These are phyloP conservation scores for Penicillium sp. DNA, from an alignment of 2,329 filamentous ascomycete species.

Conservation along the genomic window DNA sequence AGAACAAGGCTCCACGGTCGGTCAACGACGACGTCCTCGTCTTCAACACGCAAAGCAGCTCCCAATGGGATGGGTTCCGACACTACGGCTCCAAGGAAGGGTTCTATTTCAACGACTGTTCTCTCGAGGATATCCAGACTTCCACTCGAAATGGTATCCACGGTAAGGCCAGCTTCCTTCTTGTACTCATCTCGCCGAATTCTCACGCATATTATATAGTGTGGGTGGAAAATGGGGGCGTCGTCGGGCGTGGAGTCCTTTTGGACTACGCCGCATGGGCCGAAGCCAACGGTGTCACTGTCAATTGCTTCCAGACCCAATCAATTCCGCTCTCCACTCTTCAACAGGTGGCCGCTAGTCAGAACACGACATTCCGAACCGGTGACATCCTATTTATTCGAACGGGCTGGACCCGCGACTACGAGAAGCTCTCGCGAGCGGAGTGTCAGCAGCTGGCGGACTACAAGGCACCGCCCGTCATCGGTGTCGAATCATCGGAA, in stretches of 20 bases:
- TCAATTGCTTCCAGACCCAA: slow-evolving; percentile 41
- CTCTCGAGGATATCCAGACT: slow-evolving; percentile 37
- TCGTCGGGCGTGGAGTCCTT: slow-evolving; percentile 48
- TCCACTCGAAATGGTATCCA: slow-evolving; percentile 43
- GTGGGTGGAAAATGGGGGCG: slow-evolving; percentile 38
- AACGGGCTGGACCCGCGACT: slow-evolving; percentile 49
- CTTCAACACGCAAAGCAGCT: slow-evolving; percentile 56
- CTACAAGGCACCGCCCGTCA: slow-evolving; percentile 27
- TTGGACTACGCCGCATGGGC: slow-evolving; percentile 47
- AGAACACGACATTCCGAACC: slow-evolving; percentile 42
- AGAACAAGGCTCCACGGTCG: slow-evolving; percentile 48
- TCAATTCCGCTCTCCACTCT: slow-evolving; percentile 46
- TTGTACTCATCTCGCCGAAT: background rate
- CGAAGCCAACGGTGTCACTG: slow-evolving; percentile 31
- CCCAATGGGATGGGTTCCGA: slow-evolving; percentile 48
- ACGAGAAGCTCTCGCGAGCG: slow-evolving; percentile 37
- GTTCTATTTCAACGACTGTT: slow-evolving; percentile 43
- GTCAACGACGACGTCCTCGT: slow-evolving; percentile 60
- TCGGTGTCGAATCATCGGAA: slow-evolving; percentile 49
- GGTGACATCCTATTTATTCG: slow-evolving; percentile 58
- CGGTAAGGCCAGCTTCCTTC: slow-evolving; percentile 12
- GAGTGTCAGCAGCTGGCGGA: slow-evolving; percentile 38
- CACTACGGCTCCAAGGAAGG: slow-evolving; percentile 40
- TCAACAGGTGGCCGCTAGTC: slow-evolving; percentile 42
- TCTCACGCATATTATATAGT: slow-evolving; percentile 20